Percentiles rank a stretch among this genome's conserved stretches.
These are phyloP conservation scores for Ophiostoma sp. DNA, from an alignment of 2,329 filamentous ascomycete species.

Conservation along the genomic window DNA sequence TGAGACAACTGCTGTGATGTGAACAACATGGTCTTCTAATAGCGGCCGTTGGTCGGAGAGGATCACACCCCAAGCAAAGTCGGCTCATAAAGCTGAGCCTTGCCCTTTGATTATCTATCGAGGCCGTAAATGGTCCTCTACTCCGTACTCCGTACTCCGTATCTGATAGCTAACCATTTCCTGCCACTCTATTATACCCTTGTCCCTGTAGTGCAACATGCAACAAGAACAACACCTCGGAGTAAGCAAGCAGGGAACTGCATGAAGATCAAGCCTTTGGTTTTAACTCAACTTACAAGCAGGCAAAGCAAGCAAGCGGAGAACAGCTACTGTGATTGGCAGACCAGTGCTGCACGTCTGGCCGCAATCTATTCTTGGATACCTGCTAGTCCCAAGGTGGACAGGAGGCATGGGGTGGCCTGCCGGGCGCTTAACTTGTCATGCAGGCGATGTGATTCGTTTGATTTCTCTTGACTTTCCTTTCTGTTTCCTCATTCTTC, in stretches of 20 bases:
- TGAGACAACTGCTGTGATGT: too few species aligned
- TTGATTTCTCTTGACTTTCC: neutral
- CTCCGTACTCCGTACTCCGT: too few species aligned
- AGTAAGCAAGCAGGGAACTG: slow-evolving; percentile 4
- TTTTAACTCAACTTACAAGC: slow-evolving; percentile 8
- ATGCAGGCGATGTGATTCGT: slow-evolving; percentile 23
- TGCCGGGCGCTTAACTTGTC: slow-evolving; percentile 26
- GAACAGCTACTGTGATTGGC: slow-evolving; percentile 15
- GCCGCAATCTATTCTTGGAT: slow-evolving; percentile 14
- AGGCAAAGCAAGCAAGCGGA: neutral
- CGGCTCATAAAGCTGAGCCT: too few species aligned
- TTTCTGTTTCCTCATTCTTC: neutral
- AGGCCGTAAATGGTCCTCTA: too few species aligned
- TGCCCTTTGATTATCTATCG: too few species aligned
- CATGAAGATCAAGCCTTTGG: slow-evolving; percentile 10
- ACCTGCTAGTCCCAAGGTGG: neutral
- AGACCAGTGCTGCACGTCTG: neutral
- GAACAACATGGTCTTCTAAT: too few species aligned
- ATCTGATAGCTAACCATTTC: neutral
- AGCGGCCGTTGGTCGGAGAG: too few species aligned
- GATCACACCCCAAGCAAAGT: too few species aligned
- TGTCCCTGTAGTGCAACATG: neutral
- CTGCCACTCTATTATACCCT: neutral
- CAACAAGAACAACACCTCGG: too few species aligned
- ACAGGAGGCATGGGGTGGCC: slow-evolving; percentile 16